Base-by-base conservation (phyloP, 345 rosid species). In the Erucastrum elatum region DNA sequence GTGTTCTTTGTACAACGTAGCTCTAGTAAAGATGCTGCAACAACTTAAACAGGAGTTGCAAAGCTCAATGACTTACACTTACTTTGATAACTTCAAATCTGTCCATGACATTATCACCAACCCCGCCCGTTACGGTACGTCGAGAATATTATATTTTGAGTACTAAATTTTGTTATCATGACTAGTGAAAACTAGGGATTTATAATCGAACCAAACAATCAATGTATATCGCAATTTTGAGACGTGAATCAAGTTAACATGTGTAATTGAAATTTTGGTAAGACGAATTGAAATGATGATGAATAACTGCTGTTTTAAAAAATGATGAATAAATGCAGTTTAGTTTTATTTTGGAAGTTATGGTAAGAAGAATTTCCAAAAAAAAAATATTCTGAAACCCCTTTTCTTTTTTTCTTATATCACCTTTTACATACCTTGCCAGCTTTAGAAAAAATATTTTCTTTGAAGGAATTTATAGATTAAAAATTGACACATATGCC, bases 41-140 rank as follows among this genome's bases (percentile, higher is more conserved):
- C 68, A 84, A 35, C 55, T 90, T 31, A 71, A 77, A 34, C 66
- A 84, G 26, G 87, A 86, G 68, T 77, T 85, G 17, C 53, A 68
- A 0, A 87, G 79, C 71, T 71, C 77, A 44, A 27, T 90, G 4
- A 41, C 74, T 69, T 92, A 87, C 81, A 77, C 94, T 37, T 89
- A 82, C 76, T 81, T 86, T 49, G 90, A 92, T 27, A 81, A 89
- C 49, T 89, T 70, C 82, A 11, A 77, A 30, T 62, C 84, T 30
- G n/a, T 87, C 49, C 71, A 79, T 4, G 79, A 66, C 70, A 75
- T 87, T 69, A 77, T 87, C 64, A 84, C 84, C 77, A 82, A 81
- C 2, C 89, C 97, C 33, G 64, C 89, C 21, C 44, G 69, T 13
- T 71, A 75, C 29, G 97, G 97, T 91, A 76, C 65, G 72, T 75